phyloP scores from a whole-genome alignment of 768 basidiomycete species.

The Kwoniella dendrophila region DNA sequence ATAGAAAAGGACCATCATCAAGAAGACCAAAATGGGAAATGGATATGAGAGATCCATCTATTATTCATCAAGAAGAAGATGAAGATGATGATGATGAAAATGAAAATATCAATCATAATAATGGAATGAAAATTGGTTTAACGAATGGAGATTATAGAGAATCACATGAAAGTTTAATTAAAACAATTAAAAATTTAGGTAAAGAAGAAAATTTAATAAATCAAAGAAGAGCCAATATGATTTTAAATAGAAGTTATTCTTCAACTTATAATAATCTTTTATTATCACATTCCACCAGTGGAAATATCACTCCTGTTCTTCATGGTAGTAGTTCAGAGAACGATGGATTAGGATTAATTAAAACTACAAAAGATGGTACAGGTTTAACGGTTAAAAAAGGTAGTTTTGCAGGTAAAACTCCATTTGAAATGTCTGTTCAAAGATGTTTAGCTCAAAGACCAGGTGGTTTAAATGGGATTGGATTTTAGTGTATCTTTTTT shows the following conservation, averaged over 20 bases:
- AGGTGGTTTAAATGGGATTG: constrained; percentile 5
- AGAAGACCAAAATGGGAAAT: constrained; percentile 42
- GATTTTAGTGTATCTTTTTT: background rate
- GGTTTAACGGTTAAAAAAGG: constrained; percentile 29
- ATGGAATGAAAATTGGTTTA: constrained; percentile 26
- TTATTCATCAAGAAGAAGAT: constrained; percentile 10
- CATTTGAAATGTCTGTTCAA: constrained; percentile 49
- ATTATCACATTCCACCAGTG: background rate
- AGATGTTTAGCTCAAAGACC: constrained; percentile 48
- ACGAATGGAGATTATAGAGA: constrained; percentile 46
- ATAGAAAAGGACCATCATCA: constrained; percentile 10
- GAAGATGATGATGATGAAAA: background rate
- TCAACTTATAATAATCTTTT: constrained; percentile 19
- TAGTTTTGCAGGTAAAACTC: constrained; percentile 42
- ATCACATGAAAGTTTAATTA: constrained; percentile 38
- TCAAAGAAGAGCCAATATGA: constrained; percentile 15
- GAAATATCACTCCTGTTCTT: background rate
- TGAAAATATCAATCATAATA: background rate
- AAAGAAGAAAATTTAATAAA: background rate
- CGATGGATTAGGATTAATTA: constrained; percentile 28
- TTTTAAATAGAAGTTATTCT: constrained; percentile 16
- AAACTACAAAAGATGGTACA: constrained; percentile 19
- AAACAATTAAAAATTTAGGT: constrained; percentile 37
- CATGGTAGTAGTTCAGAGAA: constrained; percentile 1
- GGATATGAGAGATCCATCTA: background rate